Conservation (phyloP, 305 asterid genomes). For the Rubia peregrina region DNA sequence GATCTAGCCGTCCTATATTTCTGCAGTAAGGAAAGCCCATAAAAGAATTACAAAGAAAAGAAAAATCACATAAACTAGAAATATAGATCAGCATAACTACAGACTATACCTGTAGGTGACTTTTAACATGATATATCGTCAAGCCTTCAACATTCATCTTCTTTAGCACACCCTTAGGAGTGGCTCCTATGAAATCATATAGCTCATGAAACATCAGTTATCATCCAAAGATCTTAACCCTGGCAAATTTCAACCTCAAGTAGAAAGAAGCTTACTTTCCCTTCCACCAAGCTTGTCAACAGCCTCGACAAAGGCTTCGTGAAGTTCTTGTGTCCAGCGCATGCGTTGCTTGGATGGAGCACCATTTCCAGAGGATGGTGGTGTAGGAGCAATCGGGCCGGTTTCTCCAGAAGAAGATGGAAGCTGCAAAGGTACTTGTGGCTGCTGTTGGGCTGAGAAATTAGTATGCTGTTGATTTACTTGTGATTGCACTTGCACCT, state of each 20-base stretch:
- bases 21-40: slow-evolving; percentile 44
- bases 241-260: background rate
- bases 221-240: background rate
- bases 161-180: slow-evolving; percentile 92
- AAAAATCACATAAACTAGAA: slow-evolving; percentile 16
- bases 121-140: slow-evolving; percentile 93
- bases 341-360: slow-evolving; percentile 78
- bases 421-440: slow-evolving; percentile 37
- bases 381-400: slow-evolving; percentile 34
- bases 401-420: slow-evolving; percentile 57
- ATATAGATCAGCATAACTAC: slow-evolving; percentile 12
- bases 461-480: slow-evolving; percentile 37
- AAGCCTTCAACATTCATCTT: slow-evolving; percentile 78
- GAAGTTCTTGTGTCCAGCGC: slow-evolving; percentile 99
- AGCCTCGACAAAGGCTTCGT: slow-evolving; percentile 90
- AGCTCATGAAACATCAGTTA: slow-evolving; percentile 9
- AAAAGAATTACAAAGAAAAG: slow-evolving; percentile 19
- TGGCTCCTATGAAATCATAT: slow-evolving; percentile 55
- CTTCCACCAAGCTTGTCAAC: slow-evolving; percentile 96
- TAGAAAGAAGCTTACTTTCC: slow-evolving; percentile 47
- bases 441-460: slow-evolving; percentile 45
- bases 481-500: slow-evolving; percentile 36
- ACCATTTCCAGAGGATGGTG: slow-evolving; percentile 48
- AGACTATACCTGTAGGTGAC: slow-evolving; percentile 78
- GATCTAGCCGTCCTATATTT: slow-evolving; percentile 92